Evolutionary conservation across 78 protist genomes (phyloP), one percentile per base, ranked within the genome.

Genomic region (Neovahlkampfia damariscottae): DNA sequence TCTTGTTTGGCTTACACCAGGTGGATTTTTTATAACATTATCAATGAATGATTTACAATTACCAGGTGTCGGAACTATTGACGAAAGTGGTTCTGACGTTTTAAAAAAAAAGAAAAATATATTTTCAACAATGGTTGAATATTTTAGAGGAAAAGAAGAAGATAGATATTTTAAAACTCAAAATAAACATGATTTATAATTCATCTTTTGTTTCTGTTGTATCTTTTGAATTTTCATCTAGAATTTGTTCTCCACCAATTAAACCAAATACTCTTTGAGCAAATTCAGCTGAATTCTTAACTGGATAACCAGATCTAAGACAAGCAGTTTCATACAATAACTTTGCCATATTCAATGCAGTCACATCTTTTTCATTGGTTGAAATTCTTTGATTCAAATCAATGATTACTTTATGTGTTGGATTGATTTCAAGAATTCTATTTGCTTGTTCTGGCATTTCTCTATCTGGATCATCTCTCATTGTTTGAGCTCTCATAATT

Each of bases 401-500:
- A 38, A 41, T 8, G 59, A 96, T 74, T 8, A 94, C 41, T 37
- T 92, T 86, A 81, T 96, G 96, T 30, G 69, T 7, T 31, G 97
- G 96, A 82, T 94, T 91, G 89, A 96, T 81, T 85, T 91, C 97
- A 62, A 96, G 71, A 5, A 77, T 87, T 69, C 79, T 50, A 19
- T n/a, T 50, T 19, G 34, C 19, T 19, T 50, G 19, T 19, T n/a
- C 19, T 19, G 19, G 34, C 34, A 19, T 50, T 19, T n/a, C 19
- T 50, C 19, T 19, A n/a, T 19, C 34, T 19, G 19, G 19, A 50
- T 31, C 41, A 31, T 50, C 81, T n/a, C 73, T 85, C 41, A 71
- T 50, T 1, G 94, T 91, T 89, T 96, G 99, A 6, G 93, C 89
- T 79, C 82, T 79, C 88, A 94, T 84, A 77, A 95, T 77, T 39